Evolutionary conservation across 768 basidiomycete species (phyloP).

Genomic region (Naematelia aurantialba): DNA sequence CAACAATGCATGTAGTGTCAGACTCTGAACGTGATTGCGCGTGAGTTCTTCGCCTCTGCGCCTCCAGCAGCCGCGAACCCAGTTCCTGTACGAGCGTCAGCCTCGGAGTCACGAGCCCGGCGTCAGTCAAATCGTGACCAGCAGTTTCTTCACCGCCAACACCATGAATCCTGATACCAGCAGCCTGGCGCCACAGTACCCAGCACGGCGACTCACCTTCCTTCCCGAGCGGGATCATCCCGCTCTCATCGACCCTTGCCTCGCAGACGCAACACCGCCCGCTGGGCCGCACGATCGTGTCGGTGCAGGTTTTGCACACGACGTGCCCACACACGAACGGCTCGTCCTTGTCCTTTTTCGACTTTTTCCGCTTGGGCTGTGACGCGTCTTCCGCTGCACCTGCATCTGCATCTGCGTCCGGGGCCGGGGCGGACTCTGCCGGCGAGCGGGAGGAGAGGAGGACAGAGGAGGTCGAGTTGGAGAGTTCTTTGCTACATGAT

Average conservation of each 20-base stretch:
- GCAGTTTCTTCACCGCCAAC: not conserved
- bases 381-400: constrained; percentile 15
- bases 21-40: constrained; percentile 4
- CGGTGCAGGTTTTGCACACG: constrained; percentile 83
- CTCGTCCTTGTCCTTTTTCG: constrained; percentile 39
- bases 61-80: constrained; percentile 23
- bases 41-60: constrained; percentile 16
- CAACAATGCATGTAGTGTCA: constrained; percentile 1
- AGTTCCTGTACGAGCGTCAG: constrained; percentile 14
- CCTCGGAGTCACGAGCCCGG: not conserved
- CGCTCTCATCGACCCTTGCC: constrained; percentile 59
- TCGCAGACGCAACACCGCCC: constrained; percentile 89
- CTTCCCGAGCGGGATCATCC: constrained; percentile 76
- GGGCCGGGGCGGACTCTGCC: not conserved
- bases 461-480: constrained; percentile 73
- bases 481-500: constrained; percentile 56
- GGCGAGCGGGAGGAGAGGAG: constrained; percentile 61
- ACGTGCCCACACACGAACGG: constrained; percentile 71
- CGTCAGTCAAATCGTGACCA: not conserved
- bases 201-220: constrained; percentile 62
- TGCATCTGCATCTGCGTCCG: constrained; percentile 6
- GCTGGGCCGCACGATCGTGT: constrained; percentile 72
- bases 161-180: not conserved
- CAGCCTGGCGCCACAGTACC: not conserved
- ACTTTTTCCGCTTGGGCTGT: constrained; percentile 35